phyloP scores from a whole-genome alignment of 345 rosid species.

The Syzygium aqueum region DNA sequence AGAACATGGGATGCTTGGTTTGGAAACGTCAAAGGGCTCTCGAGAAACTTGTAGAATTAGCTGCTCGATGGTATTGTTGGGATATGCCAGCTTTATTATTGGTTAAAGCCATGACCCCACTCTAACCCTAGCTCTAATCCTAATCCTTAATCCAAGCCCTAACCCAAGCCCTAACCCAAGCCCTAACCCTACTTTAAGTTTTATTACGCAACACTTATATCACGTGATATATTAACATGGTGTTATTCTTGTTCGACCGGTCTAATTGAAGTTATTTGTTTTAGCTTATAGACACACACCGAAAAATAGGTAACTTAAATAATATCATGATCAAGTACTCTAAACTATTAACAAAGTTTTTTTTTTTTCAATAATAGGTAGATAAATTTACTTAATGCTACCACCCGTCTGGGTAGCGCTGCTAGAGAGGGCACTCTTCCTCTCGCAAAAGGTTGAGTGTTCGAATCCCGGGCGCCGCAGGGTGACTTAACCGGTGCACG shows the following conservation, averaged over 20 bases:
- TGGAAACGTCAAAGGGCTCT: background rate
- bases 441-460: too few relatives aligned
- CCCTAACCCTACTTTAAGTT: background rate
- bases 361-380: background rate
- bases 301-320: background rate
- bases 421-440: too few relatives aligned
- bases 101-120: background rate
- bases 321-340: background rate
- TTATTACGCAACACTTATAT: background rate
- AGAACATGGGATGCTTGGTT: background rate
- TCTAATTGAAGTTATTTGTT: background rate
- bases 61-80: background rate
- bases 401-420: too few relatives aligned
- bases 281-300: background rate
- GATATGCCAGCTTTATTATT: background rate
- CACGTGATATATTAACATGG: background rate
- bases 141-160: background rate
- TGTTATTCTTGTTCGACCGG: background rate
- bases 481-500: too few relatives aligned
- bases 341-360: background rate
- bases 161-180: background rate
- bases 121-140: background rate
- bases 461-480: too few relatives aligned
- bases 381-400: background rate
- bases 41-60: background rate